Percentiles rank a stretch among this genome's conserved stretches.
Evolutionary conservation across 108 stramenopile species (phyloP).

Genomic region (Nannochloropsis gaditana): DNA sequence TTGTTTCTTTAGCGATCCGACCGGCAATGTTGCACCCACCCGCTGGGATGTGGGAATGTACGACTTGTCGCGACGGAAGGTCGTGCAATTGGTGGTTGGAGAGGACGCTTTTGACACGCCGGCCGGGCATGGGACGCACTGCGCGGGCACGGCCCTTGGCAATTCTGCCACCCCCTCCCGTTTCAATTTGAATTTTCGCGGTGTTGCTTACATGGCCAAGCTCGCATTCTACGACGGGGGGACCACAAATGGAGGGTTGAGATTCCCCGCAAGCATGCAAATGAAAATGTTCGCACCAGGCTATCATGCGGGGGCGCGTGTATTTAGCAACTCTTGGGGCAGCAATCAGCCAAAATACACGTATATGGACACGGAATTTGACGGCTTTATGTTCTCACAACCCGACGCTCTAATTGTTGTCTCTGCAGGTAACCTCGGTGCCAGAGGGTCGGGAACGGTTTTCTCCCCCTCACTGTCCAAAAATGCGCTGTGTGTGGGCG

Average conservation of each 20-base stretch:
- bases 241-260: conserved; percentile 19
- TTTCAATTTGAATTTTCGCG: conserved; percentile 34
- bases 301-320: conserved; percentile 34
- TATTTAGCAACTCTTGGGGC: conserved; percentile 54
- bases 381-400: too few relatives aligned
- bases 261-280: conserved; percentile 32
- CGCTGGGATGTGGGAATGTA: not conserved
- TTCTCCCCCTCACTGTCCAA: too few relatives aligned
- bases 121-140: conserved; percentile 54
- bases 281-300: conserved; percentile 38
- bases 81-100: conserved; percentile 49
- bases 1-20: conserved; percentile 51
- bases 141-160: conserved; percentile 46
- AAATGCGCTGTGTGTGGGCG: too few relatives aligned
- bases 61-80: conserved; percentile 41
- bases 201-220: conserved; percentile 48
- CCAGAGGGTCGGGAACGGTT: too few relatives aligned
- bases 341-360: conserved; percentile 18
- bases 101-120: conserved; percentile 36
- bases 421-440: too few relatives aligned
- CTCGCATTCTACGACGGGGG: conserved; percentile 54
- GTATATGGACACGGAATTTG: too few relatives aligned
- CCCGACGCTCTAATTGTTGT: too few relatives aligned
- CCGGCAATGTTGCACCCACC: conserved; percentile 27
- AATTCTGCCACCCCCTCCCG: conserved; percentile 24